Evolutionary conservation across 345 rosid genomes (phyloP).

Genomic region (Noccaea bulbosa): DNA sequence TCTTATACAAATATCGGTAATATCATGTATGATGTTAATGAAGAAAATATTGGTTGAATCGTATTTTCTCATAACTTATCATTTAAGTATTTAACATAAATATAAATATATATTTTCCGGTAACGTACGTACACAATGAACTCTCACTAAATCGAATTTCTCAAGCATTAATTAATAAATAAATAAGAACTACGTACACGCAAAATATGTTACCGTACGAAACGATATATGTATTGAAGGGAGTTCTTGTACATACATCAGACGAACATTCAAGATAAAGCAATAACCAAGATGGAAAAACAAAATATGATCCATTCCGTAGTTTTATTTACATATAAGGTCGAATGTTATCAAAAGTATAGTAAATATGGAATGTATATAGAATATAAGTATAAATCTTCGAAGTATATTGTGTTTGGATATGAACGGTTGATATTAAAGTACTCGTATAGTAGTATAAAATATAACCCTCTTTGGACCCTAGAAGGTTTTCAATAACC

Average conservation of each 20-base stretch:
- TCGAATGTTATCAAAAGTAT: background rate
- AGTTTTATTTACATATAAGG: background rate
- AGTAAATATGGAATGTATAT: background rate
- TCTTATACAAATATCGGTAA: too few species aligned
- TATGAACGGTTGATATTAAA: too few species aligned
- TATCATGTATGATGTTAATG: too few species aligned
- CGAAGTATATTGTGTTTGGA: too few species aligned
- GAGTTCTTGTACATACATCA: background rate
- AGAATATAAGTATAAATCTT: background rate
- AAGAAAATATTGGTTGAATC: too few species aligned
- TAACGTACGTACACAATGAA: background rate
- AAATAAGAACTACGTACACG: background rate
- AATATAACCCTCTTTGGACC: conserved; percentile 1
- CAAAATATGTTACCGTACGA: background rate
- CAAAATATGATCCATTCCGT: background rate
- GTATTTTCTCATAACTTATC: too few species aligned
- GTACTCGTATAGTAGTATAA: background rate
- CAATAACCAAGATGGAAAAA: background rate
- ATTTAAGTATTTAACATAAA: background rate
- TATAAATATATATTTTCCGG: background rate
- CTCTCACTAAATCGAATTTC: background rate
- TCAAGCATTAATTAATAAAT: background rate
- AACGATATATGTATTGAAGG: background rate
- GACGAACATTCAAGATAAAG: background rate
- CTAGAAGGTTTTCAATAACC: background rate